A percentile compares a stretch with the other conserved stretches of the same genome.
Conservation (phyloP, 805 yeast species). For the Kuraishia cidri region DNA sequence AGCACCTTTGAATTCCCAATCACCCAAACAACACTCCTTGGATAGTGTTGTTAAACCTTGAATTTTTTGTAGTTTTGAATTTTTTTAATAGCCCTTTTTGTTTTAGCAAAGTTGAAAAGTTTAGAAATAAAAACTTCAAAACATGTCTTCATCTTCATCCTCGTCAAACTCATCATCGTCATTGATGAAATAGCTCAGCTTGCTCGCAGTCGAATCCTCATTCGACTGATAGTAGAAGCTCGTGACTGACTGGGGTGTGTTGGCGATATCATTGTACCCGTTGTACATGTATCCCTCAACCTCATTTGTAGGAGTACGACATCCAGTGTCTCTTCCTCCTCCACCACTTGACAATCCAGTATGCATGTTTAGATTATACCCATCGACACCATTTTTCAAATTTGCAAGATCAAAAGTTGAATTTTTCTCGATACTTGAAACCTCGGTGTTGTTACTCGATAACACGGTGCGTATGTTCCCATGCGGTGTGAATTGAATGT, state of each 20-base stretch:
- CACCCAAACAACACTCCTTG: too few relatives aligned
- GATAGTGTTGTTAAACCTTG: too few relatives aligned
- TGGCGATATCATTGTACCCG: too few relatives aligned
- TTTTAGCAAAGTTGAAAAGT: too few relatives aligned
- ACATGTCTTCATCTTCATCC: constrained; percentile 1
- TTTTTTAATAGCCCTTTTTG: too few relatives aligned
- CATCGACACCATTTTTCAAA: constrained; percentile 23
- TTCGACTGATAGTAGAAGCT: constrained; percentile 3
- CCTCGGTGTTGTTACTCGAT: constrained; percentile 32
- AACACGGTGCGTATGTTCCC: constrained; percentile 42
- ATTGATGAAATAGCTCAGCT: constrained; percentile 2
- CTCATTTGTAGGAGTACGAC: constrained; percentile 15
- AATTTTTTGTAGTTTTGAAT: too few relatives aligned
- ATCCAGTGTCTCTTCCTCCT: not conserved
- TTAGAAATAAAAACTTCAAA: too few relatives aligned
- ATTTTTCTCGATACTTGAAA: constrained; percentile 39
- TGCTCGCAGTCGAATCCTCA: constrained; percentile 3
- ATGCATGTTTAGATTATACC: constrained; percentile 13
- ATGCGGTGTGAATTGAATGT: constrained; percentile 52
- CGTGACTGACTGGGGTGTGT: too few relatives aligned
- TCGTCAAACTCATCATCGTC: constrained; percentile 5
- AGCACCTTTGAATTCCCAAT: too few relatives aligned
- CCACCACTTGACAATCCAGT: too few relatives aligned
- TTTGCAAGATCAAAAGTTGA: constrained; percentile 22
- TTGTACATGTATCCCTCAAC: constrained; percentile 22